A percentile compares a stretch with the other conserved stretches of the same genome.
phyloP scores from a whole-genome alignment of 192 early-diverging fungal species.

The Paraglomus brasilianum region DNA sequence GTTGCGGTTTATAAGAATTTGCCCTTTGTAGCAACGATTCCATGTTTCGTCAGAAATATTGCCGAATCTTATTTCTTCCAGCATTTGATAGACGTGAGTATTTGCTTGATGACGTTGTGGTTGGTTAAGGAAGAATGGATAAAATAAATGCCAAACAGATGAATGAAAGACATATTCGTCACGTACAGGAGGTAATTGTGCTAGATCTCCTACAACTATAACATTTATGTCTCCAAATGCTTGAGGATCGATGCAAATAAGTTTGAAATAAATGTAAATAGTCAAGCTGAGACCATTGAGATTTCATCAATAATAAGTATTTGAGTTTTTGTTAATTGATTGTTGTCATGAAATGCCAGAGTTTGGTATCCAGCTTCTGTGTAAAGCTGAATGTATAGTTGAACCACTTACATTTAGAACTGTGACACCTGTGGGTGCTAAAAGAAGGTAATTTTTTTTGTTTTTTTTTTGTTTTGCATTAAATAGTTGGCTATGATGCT shows the following conservation, averaged over 20 bases:
- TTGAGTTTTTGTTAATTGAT: not conserved
- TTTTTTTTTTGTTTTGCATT: too few relatives aligned
- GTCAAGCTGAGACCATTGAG: not conserved
- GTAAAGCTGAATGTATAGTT: conserved; percentile 6
- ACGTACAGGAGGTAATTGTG: conserved; percentile 5
- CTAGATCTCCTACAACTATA: conserved; percentile 8
- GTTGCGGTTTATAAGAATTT: not conserved
- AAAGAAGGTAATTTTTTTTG: not conserved
- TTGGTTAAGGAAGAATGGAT: not conserved
- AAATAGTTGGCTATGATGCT: not conserved
- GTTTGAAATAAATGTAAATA: conserved; percentile 1
- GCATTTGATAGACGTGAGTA: not conserved
- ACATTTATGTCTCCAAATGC: conserved; percentile 1
- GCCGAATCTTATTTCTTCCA: conserved; percentile 6
- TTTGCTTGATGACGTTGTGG: not conserved
- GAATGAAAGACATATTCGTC: not conserved
- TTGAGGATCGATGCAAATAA: not conserved
- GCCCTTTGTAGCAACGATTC: not conserved
- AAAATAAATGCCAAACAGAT: conserved; percentile 7
- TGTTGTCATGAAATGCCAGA: not conserved
- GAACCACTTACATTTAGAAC: not conserved
- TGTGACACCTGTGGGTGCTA: conserved; percentile 11
- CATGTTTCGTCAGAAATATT: not conserved
- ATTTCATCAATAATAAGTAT: conserved; percentile 13
- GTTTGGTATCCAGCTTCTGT: not conserved